phyloP scores from a whole-genome alignment of 2,329 filamentous ascomycete genomes.

The Madurella fahalii region DNA sequence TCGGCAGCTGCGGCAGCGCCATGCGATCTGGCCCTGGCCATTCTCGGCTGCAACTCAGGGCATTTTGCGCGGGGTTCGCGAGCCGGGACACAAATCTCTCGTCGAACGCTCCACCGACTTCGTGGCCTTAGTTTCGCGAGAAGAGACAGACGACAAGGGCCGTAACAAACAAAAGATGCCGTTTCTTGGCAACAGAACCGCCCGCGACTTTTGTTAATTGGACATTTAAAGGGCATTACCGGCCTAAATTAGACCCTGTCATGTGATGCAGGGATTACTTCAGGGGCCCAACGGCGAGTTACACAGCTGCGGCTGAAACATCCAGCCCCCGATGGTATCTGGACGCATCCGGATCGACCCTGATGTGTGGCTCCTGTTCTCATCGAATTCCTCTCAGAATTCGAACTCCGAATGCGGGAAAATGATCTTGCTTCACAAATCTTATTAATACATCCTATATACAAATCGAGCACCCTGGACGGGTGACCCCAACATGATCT shows the following conservation, averaged over 20 bases:
- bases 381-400: not conserved
- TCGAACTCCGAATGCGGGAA: not conserved
- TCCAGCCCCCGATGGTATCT: slow-evolving; percentile 1
- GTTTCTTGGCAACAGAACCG: not conserved
- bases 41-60: slow-evolving; percentile 23
- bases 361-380: not conserved
- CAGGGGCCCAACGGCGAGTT: slow-evolving; percentile 1
- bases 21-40: slow-evolving; percentile 31
- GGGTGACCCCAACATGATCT: not conserved
- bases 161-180: slow-evolving; percentile 5
- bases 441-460: slow-evolving; percentile 14
- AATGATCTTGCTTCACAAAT: slow-evolving; percentile 4
- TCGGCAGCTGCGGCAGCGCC: slow-evolving; percentile 19
- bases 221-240: not conserved
- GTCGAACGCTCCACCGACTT: not conserved
- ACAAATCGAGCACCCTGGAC: slow-evolving; percentile 1
- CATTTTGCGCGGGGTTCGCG: slow-evolving; percentile 24
- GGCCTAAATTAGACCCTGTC: slow-evolving; percentile 13
- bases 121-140: not conserved
- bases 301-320: slow-evolving; percentile 12
- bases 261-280: not conserved
- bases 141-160: not conserved
- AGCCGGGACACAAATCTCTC: not conserved
- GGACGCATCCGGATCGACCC: not conserved
- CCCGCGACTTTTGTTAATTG: not conserved